Percentiles rank a stretch among this genome's conserved stretches.
Conservation (phyloP, 1,139 yeast genomes). For the Candida buenavistaensis region DNA sequence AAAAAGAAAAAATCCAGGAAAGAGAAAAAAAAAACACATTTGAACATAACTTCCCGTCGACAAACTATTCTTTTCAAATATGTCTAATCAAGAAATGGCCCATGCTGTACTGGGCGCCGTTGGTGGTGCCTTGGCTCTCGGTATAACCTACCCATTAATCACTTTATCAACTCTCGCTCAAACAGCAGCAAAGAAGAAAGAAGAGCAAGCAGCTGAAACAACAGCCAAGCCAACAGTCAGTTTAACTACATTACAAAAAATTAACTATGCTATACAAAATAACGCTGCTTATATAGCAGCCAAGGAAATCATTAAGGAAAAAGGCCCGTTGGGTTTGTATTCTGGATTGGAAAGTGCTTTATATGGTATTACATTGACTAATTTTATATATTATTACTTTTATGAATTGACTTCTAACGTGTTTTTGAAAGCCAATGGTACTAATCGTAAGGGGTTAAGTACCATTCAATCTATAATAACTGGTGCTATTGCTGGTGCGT, state of each 20-base stretch:
- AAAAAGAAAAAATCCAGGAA: too few species aligned
- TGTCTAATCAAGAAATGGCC: constrained; percentile 48
- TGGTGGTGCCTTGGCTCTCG: constrained; percentile 87
- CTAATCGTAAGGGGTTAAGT: constrained; percentile 42
- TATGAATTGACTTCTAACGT: constrained; percentile 69
- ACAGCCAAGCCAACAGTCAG: constrained; percentile 9
- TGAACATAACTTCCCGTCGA: neutral
- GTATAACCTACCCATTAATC: constrained; percentile 82
- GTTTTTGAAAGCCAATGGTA: constrained; percentile 43
- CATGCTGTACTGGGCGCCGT: constrained; percentile 94
- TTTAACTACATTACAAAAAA: constrained; percentile 18
- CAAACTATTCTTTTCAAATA: neutral
- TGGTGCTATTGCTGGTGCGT: constrained; percentile 86
- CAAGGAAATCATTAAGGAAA: constrained; percentile 52
- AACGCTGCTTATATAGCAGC: constrained; percentile 35
- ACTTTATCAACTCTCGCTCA: constrained; percentile 85
- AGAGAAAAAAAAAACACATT: too few species aligned
- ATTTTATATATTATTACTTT: constrained; percentile 87
- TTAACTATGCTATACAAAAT: constrained; percentile 20
- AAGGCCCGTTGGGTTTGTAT: constrained; percentile 74
- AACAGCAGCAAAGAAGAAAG: constrained; percentile 51
- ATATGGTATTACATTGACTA: constrained; percentile 81
- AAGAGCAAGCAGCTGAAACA: constrained; percentile 18
- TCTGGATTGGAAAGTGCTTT: constrained; percentile 87
- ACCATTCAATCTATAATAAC: constrained; percentile 74